phyloP scores from a whole-genome alignment of 805 yeast genomes.

The Brettanomyces bruxellensis region DNA sequence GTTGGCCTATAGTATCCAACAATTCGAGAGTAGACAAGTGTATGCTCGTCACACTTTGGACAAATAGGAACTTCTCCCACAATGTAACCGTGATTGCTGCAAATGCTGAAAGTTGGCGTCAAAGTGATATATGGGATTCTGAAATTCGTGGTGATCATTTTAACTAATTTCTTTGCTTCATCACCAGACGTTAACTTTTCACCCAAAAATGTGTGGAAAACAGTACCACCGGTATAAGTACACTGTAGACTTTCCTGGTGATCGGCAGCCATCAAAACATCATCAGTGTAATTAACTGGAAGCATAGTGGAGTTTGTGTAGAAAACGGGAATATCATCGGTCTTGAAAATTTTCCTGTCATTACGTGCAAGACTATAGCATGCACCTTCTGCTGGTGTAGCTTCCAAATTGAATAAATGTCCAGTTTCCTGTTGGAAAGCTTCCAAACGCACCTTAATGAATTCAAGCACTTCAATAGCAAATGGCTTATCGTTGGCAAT shows the following conservation, averaged over 20 bases:
- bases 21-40: background rate
- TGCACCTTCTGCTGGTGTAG: slow-evolving; percentile 1
- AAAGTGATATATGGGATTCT: background rate
- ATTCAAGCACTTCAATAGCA: background rate
- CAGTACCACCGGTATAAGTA: slow-evolving; percentile 2
- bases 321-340: background rate
- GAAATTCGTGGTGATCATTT: background rate
- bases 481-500: background rate
- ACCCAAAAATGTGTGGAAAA: slow-evolving; percentile 1
- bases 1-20: slow-evolving; percentile 2
- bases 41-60: background rate
- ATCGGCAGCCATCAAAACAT: slow-evolving; percentile 1
- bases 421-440: slow-evolving; percentile 1
- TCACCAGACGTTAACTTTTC: background rate
- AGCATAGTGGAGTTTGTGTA: slow-evolving; percentile 1
- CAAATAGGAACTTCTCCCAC: background rate
- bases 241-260: slow-evolving; percentile 1
- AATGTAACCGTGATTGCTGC: slow-evolving; percentile 1
- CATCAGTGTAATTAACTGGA: background rate
- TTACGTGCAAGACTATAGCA: slow-evolving; percentile 1
- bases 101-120: slow-evolving; percentile 1
- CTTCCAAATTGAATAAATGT: slow-evolving; percentile 1
- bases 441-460: background rate
- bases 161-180: background rate
- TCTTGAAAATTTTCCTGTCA: background rate